Conservation (phyloP, 257 asterid genomes). For the Jasminum sambac region DNA sequence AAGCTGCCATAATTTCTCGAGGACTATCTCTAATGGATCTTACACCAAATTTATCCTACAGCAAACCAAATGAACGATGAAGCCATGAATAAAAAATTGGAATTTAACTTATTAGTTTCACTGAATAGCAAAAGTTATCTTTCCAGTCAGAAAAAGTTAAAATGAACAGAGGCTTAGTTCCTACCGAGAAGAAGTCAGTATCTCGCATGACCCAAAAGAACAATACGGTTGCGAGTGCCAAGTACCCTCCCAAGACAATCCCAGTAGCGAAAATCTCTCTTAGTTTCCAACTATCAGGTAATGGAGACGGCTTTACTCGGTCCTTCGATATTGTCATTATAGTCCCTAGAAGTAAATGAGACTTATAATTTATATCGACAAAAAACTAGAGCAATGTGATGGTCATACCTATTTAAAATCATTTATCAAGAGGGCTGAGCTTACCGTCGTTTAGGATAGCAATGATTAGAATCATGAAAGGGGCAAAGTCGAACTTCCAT, state of each 20-base stretch:
- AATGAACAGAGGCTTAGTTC: conserved; percentile 3
- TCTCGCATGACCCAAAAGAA: conserved; percentile 76
- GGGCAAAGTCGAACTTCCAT: conserved; percentile 89
- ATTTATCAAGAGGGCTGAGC: conserved; percentile 16
- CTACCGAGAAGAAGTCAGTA: conserved; percentile 70
- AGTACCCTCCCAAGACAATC: conserved; percentile 79
- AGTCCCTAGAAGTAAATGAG: conserved; percentile 49
- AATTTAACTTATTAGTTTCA: neutral
- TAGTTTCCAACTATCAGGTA: conserved; percentile 96
- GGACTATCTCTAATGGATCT: conserved; percentile 46
- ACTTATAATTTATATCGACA: neutral
- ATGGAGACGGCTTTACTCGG: conserved; percentile 95
- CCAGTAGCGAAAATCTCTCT: conserved; percentile 90
- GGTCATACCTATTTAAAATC: neutral
- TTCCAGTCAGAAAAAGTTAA: too few relatives aligned
- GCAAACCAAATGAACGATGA: neutral
- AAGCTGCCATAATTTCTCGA: conserved; percentile 73
- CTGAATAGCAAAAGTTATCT: too few relatives aligned
- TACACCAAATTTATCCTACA: conserved; percentile 69
- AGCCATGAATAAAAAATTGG: neutral
- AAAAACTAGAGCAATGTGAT: too few relatives aligned
- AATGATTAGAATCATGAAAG: conserved; percentile 91
- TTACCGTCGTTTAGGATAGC: conserved; percentile 94
- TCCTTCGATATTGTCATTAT: conserved; percentile 98
- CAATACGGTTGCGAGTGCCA: conserved; percentile 75